Evolutionary conservation across 2,329 filamentous ascomycete genomes (phyloP).

Genomic region (Verticillium nubilum): DNA sequence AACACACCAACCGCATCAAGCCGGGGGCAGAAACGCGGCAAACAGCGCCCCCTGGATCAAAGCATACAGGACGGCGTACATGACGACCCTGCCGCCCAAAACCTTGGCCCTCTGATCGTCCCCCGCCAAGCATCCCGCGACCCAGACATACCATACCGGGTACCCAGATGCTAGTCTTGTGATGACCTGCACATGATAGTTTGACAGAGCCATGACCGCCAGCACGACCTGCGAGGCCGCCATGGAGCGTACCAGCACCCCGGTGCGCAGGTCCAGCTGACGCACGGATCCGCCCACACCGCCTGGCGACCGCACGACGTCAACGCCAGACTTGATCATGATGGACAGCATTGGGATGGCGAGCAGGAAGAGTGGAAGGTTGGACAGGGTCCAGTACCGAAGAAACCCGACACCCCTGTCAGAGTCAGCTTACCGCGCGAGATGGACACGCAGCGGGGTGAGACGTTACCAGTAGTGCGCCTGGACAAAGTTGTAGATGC

Average conservation of each 20-base stretch:
- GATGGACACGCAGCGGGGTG: not conserved
- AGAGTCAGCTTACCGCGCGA: not conserved
- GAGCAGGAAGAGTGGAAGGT: conserved; percentile 82
- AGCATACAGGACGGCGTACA: conserved; percentile 76
- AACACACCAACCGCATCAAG: conserved; percentile 36
- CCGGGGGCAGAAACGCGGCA: conserved; percentile 86
- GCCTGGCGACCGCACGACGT: conserved; percentile 22
- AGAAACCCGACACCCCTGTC: conserved; percentile 81
- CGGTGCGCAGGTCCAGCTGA: conserved; percentile 12
- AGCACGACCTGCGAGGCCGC: conserved; percentile 70
- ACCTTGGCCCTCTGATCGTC: conserved; percentile 20
- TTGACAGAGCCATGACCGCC: conserved; percentile 65
- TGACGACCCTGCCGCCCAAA: conserved; percentile 39
- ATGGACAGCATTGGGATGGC: conserved; percentile 72
- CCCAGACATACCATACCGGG: conserved; percentile 82
- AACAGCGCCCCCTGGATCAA: conserved; percentile 79
- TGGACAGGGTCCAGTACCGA: conserved; percentile 82
- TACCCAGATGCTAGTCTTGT: conserved; percentile 84
- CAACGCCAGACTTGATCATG: conserved; percentile 55
- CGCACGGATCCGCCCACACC: conserved; percentile 5
- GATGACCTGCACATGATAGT: conserved; percentile 91
- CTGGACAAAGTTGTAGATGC: conserved; percentile 90
- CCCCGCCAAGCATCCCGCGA: conserved; percentile 48
- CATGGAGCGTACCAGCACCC: conserved; percentile 45
- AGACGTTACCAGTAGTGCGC: conserved; percentile 73